These are phyloP conservation scores for Hypoxylon sp. DNA, from an alignment of 2,329 filamentous ascomycete species.

Conservation along the genomic window DNA sequence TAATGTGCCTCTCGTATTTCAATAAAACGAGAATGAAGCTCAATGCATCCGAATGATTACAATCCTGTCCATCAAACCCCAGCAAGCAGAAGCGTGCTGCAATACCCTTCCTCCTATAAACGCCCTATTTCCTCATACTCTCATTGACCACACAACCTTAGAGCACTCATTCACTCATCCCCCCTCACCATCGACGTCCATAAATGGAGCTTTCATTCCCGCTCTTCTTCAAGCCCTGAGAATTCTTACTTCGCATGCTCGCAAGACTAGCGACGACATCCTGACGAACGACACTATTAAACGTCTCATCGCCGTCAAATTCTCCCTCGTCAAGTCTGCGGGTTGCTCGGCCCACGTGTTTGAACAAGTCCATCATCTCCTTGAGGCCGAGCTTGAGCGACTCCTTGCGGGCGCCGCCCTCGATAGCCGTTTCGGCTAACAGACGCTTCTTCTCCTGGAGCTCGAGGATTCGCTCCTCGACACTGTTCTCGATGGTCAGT, in stretches of 20 bases:
- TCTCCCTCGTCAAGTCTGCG: slow-evolving; percentile 57
- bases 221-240: slow-evolving; percentile 46
- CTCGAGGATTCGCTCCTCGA: slow-evolving; percentile 94
- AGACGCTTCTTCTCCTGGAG: slow-evolving; percentile 94
- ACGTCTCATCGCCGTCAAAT: slow-evolving; percentile 50
- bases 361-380: slow-evolving; percentile 93
- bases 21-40: slow-evolving; percentile 5
- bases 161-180: neutral
- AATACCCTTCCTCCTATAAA: neutral
- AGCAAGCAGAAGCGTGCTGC: neutral
- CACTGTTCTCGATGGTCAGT: slow-evolving; percentile 85
- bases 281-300: slow-evolving; percentile 37
- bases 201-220: slow-evolving; percentile 56
- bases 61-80: neutral
- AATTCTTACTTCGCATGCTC: slow-evolving; percentile 45
- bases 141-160: neutral
- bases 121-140: neutral
- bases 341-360: slow-evolving; percentile 70
- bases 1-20: neutral
- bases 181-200: slow-evolving; percentile 58
- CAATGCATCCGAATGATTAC: slow-evolving; percentile 1
- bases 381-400: slow-evolving; percentile 89
- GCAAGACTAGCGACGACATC: slow-evolving; percentile 42
- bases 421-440: slow-evolving; percentile 91
- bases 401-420: slow-evolving; percentile 78